A percentile compares a stretch with the other conserved stretches of the same genome.
These are phyloP conservation scores for Chaetomium globosum DNA, from an alignment of 2,329 filamentous ascomycete species.

Conservation along the genomic window DNA sequence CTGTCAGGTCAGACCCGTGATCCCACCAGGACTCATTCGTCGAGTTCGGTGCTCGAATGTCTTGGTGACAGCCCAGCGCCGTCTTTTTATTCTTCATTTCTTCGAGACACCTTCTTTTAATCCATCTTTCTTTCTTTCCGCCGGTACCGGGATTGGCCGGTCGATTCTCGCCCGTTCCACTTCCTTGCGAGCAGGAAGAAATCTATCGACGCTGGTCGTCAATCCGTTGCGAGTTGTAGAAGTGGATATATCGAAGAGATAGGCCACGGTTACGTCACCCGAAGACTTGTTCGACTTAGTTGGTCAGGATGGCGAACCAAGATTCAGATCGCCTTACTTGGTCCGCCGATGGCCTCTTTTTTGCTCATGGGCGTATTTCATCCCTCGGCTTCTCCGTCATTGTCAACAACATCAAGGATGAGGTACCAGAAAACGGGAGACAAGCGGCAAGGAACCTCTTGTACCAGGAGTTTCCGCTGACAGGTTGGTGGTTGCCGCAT, in stretches of 20 bases:
- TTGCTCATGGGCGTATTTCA: slow-evolving; percentile 56
- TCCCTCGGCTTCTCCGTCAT: slow-evolving; percentile 59
- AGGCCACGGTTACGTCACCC: slow-evolving; percentile 3
- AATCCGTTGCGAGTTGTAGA: slow-evolving; percentile 1
- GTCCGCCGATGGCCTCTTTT: slow-evolving; percentile 56
- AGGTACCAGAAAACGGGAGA: slow-evolving; percentile 49
- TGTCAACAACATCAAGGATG: slow-evolving; percentile 51
- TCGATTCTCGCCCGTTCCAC: slow-evolving; percentile 37
- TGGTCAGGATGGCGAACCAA: slow-evolving; percentile 57
- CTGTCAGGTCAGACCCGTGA: slow-evolving; percentile 5
- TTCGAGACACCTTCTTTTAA: slow-evolving; percentile 30
- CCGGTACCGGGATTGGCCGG: slow-evolving; percentile 36
- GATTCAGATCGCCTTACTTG: slow-evolving; percentile 55
- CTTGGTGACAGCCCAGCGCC: slow-evolving; percentile 28
- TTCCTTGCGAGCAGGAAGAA: slow-evolving; percentile 20
- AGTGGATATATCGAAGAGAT: not conserved
- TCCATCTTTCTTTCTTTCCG: slow-evolving; percentile 34
- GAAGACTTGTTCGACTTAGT: slow-evolving; percentile 1
- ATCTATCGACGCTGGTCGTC: slow-evolving; percentile 26
- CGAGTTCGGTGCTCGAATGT: slow-evolving; percentile 31
- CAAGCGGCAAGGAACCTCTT: slow-evolving; percentile 56
- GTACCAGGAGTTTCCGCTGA: slow-evolving; percentile 57
- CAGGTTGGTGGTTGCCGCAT: slow-evolving; percentile 42
- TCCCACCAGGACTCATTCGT: slow-evolving; percentile 5
- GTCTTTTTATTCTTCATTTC: slow-evolving; percentile 26